Conservation (phyloP, 2,329 filamentous ascomycete species). For the Pseudogymnoascus sp. region DNA sequence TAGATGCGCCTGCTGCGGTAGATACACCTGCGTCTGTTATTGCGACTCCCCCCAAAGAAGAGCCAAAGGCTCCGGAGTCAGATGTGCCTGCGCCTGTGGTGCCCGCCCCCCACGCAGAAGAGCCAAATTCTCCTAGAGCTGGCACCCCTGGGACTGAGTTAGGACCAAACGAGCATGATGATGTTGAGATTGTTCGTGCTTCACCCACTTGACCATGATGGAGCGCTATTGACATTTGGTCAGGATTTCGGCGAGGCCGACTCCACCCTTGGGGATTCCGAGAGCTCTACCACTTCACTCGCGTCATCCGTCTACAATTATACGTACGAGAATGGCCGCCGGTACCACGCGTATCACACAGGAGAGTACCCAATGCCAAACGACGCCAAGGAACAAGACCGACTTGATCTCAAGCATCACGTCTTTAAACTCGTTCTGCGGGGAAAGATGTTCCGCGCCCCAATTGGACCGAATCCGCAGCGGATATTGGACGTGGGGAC, state of each 20-base stretch:
- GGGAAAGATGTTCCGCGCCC: slow-evolving; percentile 21
- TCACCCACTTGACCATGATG: not conserved
- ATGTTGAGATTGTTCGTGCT: slow-evolving; percentile 3
- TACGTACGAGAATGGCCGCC: slow-evolving; percentile 18
- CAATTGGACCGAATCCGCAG: slow-evolving; percentile 19
- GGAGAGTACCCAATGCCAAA: slow-evolving; percentile 27
- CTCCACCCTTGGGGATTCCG: slow-evolving; percentile 1
- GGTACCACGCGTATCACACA: slow-evolving; percentile 26
- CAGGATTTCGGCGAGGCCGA: slow-evolving; percentile 7
- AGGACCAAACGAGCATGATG: not conserved
- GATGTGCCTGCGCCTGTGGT: not conserved
- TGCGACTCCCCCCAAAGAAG: not conserved
- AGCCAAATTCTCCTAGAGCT: not conserved
- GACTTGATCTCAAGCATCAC: slow-evolving; percentile 20
- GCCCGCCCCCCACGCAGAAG: not conserved
- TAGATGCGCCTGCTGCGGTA: not conserved
- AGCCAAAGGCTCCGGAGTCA: not conserved
- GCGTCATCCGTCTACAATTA: slow-evolving; percentile 16
- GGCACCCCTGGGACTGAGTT: not conserved
- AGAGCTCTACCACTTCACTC: slow-evolving; percentile 11
- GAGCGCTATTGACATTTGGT: not conserved
- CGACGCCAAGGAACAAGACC: slow-evolving; percentile 23
- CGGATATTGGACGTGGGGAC: slow-evolving; percentile 26
- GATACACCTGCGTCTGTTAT: not conserved
- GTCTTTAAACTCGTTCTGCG: slow-evolving; percentile 19